Evolutionary conservation across 139 green algal species (phyloP), one percentile per base, ranked within the genome.

Genomic region (Coccomyxa sp.): DNA sequence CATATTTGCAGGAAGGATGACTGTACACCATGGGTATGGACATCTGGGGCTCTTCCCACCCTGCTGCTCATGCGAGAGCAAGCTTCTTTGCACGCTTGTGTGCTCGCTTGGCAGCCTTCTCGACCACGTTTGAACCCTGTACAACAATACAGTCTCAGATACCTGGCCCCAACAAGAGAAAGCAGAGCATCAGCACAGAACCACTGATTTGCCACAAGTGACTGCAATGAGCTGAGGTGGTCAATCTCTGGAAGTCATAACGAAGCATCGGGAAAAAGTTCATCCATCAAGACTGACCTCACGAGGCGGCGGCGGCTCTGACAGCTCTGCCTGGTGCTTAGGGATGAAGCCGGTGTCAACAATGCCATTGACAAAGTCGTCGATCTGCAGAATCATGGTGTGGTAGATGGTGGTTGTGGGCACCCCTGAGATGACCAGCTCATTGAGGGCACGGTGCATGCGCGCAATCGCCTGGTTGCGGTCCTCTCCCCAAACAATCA

Each of bases 401-500:
- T 98, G 95, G 93, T 94, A 98, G 81, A 89, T 87, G 31, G 88
- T 89, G n/a, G 95, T 98, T 82, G 95, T 98, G 85, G 94, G 92
- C 82, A 98, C 95, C 32, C 95, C 95, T 13, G 51, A 32, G 80
- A 94, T 91, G 30, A 94, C 87, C 75, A 88, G 30, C 77, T 93
- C 90, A 77, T 86, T 87, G 60, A 98, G 88, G 4, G 95, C 93
- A 79, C 95, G 92, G 77, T 91, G 81, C 94, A 97, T 96, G 87
- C 95, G 92, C 25, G 81, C 85, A 87, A 98, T 98, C 80, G 93
- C 94, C 89, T 93, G 84, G 9, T 31, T 58, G 31, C 95, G 86
- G 91, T 96, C 89, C 79, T 93, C 90, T 18, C 87, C 95, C 95
- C 95, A 99, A 82, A 98, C 95, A 77, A 99, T 98, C 32, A 99